Conservation (phyloP, 2,329 filamentous ascomycete species). For the Fusarium succisae region DNA sequence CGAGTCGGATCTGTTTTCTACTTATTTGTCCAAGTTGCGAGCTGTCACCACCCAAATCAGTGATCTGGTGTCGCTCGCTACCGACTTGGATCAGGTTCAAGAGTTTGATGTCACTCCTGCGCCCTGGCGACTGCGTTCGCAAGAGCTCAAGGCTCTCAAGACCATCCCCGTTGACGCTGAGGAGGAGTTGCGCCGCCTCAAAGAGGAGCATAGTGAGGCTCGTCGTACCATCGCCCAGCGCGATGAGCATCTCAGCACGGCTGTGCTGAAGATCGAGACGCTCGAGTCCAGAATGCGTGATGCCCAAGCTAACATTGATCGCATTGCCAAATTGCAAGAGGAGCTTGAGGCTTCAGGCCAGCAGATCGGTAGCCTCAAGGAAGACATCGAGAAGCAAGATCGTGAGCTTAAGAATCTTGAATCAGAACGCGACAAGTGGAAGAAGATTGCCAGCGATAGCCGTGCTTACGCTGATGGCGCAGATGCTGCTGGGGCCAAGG, state of each 20-base stretch:
- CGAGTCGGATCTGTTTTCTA: constrained; percentile 75
- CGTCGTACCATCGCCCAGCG: constrained; percentile 76
- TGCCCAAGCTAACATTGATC: constrained; percentile 78
- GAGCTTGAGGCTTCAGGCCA: constrained; percentile 64
- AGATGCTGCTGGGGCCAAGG: constrained; percentile 62
- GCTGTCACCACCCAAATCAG: constrained; percentile 70
- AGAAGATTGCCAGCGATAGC: constrained; percentile 73
- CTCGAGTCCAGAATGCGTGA: constrained; percentile 89
- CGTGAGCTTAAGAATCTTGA: constrained; percentile 72
- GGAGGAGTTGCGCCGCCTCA: constrained; percentile 82
- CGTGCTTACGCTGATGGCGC: constrained; percentile 63
- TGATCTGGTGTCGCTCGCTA: constrained; percentile 75
- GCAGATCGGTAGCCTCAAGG: constrained; percentile 63
- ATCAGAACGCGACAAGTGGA: constrained; percentile 74
- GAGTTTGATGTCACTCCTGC: constrained; percentile 80
- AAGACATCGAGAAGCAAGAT: constrained; percentile 73
- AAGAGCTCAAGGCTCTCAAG: constrained; percentile 85
- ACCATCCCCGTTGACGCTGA: constrained; percentile 83
- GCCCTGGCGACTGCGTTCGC: constrained; percentile 85
- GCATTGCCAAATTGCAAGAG: constrained; percentile 71
- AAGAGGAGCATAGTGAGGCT: constrained; percentile 81
- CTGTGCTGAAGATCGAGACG: constrained; percentile 91
- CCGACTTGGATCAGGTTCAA: constrained; percentile 75
- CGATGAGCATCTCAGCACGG: constrained; percentile 85
- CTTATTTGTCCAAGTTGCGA: constrained; percentile 74